Evolutionary conservation across 768 basidiomycete genomes (phyloP).

Genomic region (Suillus weaverae): DNA sequence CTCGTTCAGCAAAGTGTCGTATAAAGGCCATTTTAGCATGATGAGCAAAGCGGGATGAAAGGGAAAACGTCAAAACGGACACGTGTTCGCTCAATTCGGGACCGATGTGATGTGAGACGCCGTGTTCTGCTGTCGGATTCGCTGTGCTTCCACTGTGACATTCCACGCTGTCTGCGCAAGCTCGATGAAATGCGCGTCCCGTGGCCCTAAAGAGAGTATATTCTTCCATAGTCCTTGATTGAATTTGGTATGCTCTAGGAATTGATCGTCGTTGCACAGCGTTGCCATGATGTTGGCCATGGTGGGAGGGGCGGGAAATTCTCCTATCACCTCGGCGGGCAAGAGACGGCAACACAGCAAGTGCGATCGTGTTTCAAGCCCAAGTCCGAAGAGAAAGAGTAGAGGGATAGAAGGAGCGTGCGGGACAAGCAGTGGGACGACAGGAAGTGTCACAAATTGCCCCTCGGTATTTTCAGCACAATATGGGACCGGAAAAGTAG

Average conservation of each 20-base stretch:
- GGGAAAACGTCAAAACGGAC: constrained; percentile 14
- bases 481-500: constrained; percentile 34
- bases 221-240: constrained; percentile 73
- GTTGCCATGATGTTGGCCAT: constrained; percentile 55
- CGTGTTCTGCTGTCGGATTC: constrained; percentile 25
- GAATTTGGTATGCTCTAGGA: constrained; percentile 32
- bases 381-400: constrained; percentile 57
- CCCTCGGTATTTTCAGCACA: constrained; percentile 17
- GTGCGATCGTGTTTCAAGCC: constrained; percentile 49
- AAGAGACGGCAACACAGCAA: constrained; percentile 52
- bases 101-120: constrained; percentile 12
- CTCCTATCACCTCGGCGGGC: constrained; percentile 48
- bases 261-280: constrained; percentile 36
- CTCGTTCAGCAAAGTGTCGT: constrained; percentile 29
- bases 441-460: constrained; percentile 49
- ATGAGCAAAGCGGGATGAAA: constrained; percentile 16
- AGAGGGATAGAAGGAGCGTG: constrained; percentile 56
- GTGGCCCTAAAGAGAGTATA: constrained; percentile 52
- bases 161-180: constrained; percentile 68
- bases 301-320: constrained; percentile 60
- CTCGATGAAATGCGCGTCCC: constrained; percentile 44
- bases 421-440: constrained; percentile 48
- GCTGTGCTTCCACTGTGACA: constrained; percentile 65
- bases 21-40: constrained; percentile 24
- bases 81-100: constrained; percentile 20